A percentile compares a stretch with the other conserved stretches of the same genome.
Conservation (phyloP, 306 rosid genomes). For the Dryas octopetala region DNA sequence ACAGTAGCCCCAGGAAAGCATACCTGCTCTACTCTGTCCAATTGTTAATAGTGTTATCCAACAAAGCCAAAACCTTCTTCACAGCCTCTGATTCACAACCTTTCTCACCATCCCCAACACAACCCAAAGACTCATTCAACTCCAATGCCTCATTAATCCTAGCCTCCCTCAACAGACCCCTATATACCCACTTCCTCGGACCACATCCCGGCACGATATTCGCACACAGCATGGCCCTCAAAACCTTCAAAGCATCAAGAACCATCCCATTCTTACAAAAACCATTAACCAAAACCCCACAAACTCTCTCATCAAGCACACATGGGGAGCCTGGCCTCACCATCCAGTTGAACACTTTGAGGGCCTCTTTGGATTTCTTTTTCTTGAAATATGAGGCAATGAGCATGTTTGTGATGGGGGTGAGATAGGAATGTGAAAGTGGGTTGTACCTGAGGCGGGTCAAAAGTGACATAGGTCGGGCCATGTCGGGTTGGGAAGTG, state of each 20-base stretch:
- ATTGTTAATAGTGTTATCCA: slow-evolving; percentile 37
- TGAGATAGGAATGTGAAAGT: slow-evolving; percentile 30
- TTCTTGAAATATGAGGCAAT: slow-evolving; percentile 37
- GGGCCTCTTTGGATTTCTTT: slow-evolving; percentile 41
- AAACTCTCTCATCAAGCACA: slow-evolving; percentile 34
- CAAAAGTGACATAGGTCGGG: slow-evolving; percentile 61
- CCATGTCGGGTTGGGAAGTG: slow-evolving; percentile 47
- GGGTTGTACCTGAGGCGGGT: slow-evolving; percentile 52
- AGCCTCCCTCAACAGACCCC: slow-evolving; percentile 54
- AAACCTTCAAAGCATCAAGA: slow-evolving; percentile 50
- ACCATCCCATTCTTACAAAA: slow-evolving; percentile 43
- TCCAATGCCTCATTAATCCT: slow-evolving; percentile 52
- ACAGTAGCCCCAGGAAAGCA: neutral
- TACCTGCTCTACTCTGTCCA: slow-evolving; percentile 48
- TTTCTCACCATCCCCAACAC: slow-evolving; percentile 12
- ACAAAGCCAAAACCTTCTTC: slow-evolving; percentile 33
- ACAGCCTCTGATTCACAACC: slow-evolving; percentile 6
- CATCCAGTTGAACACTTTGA: slow-evolving; percentile 54
- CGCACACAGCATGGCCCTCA: slow-evolving; percentile 41
- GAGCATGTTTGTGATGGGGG: slow-evolving; percentile 41
- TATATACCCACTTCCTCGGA: slow-evolving; percentile 33
- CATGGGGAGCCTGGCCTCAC: slow-evolving; percentile 51
- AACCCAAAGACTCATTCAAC: slow-evolving; percentile 37
- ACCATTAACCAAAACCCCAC: slow-evolving; percentile 41
- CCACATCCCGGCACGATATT: slow-evolving; percentile 18